These are phyloP conservation scores for Pythium volutum DNA, from an alignment of 352 stramenopile species.

Conservation along the genomic window DNA sequence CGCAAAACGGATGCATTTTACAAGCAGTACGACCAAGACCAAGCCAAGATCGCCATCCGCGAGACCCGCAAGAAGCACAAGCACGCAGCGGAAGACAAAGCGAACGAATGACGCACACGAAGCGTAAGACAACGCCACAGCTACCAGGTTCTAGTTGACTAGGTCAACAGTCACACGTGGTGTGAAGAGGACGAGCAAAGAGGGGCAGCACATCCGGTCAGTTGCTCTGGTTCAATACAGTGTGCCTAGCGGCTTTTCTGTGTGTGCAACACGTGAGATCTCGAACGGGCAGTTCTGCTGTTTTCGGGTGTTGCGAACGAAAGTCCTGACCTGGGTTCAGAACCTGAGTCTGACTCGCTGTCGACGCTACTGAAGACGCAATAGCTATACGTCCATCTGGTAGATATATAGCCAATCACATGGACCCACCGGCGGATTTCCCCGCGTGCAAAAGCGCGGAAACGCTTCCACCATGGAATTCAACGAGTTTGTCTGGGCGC, in stretches of 20 bases:
- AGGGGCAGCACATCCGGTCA: too few relatives aligned
- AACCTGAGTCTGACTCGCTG: not conserved
- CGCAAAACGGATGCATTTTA: constrained; percentile 13
- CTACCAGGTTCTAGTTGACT: not conserved
- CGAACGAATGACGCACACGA: not conserved
- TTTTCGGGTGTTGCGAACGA: too few relatives aligned
- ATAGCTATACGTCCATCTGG: not conserved
- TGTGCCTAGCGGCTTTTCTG: too few relatives aligned
- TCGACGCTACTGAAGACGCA: not conserved
- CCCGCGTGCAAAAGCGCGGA: too few relatives aligned
- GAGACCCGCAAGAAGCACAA: constrained; percentile 1
- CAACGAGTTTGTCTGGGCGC: not conserved
- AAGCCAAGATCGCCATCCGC: constrained; percentile 7
- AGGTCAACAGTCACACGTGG: too few relatives aligned
- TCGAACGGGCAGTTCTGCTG: too few relatives aligned
- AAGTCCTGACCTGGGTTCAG: not conserved
- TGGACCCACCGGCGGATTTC: too few relatives aligned
- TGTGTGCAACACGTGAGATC: too few relatives aligned
- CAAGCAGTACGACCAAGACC: constrained; percentile 4
- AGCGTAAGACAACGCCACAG: not conserved
- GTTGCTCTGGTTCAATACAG: too few relatives aligned
- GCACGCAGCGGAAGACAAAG: not conserved
- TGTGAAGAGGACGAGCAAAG: too few relatives aligned
- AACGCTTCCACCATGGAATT: too few relatives aligned
- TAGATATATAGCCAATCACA: too few relatives aligned